Conservation (phyloP, 805 yeast genomes). For the Ogataea naganishii region DNA sequence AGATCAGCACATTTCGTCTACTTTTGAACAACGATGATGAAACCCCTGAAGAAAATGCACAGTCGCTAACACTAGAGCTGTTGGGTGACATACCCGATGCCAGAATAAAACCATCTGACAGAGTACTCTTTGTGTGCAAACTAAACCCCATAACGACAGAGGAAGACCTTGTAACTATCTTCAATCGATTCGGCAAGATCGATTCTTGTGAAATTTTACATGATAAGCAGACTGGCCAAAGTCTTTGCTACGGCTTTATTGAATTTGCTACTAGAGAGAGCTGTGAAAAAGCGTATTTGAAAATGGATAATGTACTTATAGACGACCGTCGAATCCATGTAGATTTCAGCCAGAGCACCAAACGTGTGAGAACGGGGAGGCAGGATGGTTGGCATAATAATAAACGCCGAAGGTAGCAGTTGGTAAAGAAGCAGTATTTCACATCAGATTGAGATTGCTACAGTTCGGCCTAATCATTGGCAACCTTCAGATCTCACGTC, state of each 20-base stretch:
- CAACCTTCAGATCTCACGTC: background rate
- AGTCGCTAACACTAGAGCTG: constrained; percentile 54
- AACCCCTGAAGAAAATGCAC: constrained; percentile 32
- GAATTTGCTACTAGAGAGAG: constrained; percentile 38
- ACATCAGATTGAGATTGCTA: background rate
- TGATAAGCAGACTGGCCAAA: constrained; percentile 38
- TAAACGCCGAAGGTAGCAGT: background rate
- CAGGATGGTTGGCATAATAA: too few species aligned
- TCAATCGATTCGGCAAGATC: constrained; percentile 54
- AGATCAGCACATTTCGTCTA: constrained; percentile 23
- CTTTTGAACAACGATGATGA: constrained; percentile 14
- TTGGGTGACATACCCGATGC: constrained; percentile 57
- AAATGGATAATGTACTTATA: constrained; percentile 53
- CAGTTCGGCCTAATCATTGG: background rate
- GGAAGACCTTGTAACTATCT: constrained; percentile 46
- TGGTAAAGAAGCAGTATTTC: background rate
- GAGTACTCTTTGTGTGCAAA: constrained; percentile 53
- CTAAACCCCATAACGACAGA: constrained; percentile 54
- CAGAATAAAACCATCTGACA: constrained; percentile 51
- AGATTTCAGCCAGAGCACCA: constrained; percentile 56
- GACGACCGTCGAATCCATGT: constrained; percentile 60
- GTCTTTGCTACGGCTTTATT: constrained; percentile 56
- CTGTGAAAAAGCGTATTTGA: constrained; percentile 55
- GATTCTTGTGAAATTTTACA: constrained; percentile 41
- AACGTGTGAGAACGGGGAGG: constrained; percentile 5